Conservation (phyloP, 495 filamentous ascomycete genomes). For the Parathielavia hyrcaniae region DNA sequence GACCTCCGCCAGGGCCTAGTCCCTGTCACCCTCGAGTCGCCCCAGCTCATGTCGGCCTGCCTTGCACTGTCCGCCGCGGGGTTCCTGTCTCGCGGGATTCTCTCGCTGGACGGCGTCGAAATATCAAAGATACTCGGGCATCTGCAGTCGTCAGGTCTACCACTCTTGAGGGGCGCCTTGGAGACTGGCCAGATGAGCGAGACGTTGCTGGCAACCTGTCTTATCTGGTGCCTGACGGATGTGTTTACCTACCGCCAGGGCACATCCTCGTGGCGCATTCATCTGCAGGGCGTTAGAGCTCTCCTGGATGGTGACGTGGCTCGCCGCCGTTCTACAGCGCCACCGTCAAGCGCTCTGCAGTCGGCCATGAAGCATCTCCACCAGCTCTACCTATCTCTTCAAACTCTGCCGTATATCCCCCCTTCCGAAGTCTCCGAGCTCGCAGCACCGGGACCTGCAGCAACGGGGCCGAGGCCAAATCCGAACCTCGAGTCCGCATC, state of each 20-base stretch:
- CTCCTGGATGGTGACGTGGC: constrained; percentile 13
- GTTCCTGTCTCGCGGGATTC: constrained; percentile 18
- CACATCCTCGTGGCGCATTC: constrained; percentile 22
- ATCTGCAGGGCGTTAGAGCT: constrained; percentile 19
- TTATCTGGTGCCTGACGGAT: constrained; percentile 24
- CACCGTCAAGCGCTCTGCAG: constrained; percentile 1
- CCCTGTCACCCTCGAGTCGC: constrained; percentile 19
- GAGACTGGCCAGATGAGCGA: constrained; percentile 14
- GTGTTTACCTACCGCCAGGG: constrained; percentile 21
- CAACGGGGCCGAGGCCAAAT: background rate
- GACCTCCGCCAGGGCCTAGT: constrained; percentile 21
- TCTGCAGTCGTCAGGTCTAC: constrained; percentile 21
- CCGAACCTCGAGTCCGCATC: background rate
- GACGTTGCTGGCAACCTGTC: constrained; percentile 21
- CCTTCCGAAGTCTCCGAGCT: background rate
- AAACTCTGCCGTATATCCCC: constrained; percentile 19
- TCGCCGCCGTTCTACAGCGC: background rate
- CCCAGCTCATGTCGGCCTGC: constrained; percentile 23
- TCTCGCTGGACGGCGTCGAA: constrained; percentile 17
- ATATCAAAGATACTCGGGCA: constrained; percentile 18
- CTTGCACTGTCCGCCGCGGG: constrained; percentile 22
- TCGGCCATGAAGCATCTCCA: constrained; percentile 23
- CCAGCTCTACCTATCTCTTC: constrained; percentile 20
- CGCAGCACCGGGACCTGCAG: background rate
- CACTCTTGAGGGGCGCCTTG: constrained; percentile 16